These are phyloP conservation scores for Akanthomyces uredinophilus DNA, from an alignment of 2,329 filamentous ascomycete genomes.

Conservation along the genomic window DNA sequence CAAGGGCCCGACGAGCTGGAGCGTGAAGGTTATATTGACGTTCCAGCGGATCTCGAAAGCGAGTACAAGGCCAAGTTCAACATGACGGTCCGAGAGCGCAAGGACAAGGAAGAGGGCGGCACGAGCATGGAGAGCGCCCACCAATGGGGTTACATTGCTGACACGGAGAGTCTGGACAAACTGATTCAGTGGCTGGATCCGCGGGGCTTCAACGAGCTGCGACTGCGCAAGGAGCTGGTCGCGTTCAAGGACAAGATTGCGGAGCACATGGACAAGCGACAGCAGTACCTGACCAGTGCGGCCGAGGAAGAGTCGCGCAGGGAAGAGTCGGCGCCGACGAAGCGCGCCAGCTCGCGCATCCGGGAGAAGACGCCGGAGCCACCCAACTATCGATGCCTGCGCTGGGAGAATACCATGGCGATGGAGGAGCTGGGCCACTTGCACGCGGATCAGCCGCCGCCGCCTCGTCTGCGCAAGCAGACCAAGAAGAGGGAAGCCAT, in stretches of 20 bases:
- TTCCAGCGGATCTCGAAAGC: conserved; percentile 63
- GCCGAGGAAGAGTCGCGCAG: conserved; percentile 32
- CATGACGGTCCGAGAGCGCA: conserved; percentile 80
- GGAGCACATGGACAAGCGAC: conserved; percentile 74
- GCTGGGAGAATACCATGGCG: conserved; percentile 53
- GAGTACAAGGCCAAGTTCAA: conserved; percentile 73
- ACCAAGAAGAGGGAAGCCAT: conserved; percentile 45
- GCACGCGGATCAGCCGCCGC: conserved; percentile 51
- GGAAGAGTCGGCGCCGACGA: conserved; percentile 30
- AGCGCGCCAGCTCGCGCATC: conserved; percentile 42
- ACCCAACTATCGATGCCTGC: conserved; percentile 44
- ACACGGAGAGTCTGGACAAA: conserved; percentile 69
- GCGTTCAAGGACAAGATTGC: conserved; percentile 70
- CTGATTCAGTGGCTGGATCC: conserved; percentile 86
- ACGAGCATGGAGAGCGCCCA: conserved; percentile 71
- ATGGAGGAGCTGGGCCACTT: conserved; percentile 53
- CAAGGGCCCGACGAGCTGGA: conserved; percentile 92
- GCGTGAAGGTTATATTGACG: conserved; percentile 77
- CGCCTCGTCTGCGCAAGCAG: conserved; percentile 45
- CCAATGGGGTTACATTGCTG: conserved; percentile 90
- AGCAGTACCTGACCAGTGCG: conserved; percentile 54
- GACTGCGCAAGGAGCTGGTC: conserved; percentile 80
- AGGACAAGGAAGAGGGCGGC: conserved; percentile 75
- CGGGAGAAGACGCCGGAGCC: conserved; percentile 43
- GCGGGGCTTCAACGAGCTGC: conserved; percentile 78